phyloP scores from a whole-genome alignment of 139 green algal genomes.

The Yamagishiella unicocca region DNA sequence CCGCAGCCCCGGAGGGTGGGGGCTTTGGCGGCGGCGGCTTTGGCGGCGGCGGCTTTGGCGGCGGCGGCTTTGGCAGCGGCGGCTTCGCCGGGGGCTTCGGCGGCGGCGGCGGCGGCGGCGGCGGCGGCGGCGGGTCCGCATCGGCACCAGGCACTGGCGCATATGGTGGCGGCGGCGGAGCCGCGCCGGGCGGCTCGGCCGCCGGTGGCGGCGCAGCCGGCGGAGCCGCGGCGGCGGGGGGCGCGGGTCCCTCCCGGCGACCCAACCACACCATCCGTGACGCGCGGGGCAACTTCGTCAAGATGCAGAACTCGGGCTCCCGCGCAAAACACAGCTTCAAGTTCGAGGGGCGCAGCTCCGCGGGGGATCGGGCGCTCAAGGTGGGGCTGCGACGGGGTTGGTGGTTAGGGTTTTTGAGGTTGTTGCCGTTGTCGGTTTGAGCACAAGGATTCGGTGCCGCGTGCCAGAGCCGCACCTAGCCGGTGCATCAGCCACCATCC shows the following conservation, averaged over 20 bases:
- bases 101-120: background rate
- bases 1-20: background rate
- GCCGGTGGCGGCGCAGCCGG: background rate
- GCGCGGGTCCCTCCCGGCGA: background rate
- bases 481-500: too few relatives aligned
- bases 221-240: background rate
- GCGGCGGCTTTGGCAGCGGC: background rate
- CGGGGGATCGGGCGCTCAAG: constrained; percentile 1
- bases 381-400: too few relatives aligned
- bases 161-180: constrained; percentile 1
- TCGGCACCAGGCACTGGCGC: too few relatives aligned
- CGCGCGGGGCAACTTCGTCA: constrained; percentile 47
- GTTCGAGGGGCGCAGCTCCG: constrained; percentile 28
- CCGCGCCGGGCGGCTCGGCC: background rate
- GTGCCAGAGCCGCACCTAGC: too few relatives aligned
- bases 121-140: background rate
- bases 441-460: too few relatives aligned
- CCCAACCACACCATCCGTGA: constrained; percentile 26
- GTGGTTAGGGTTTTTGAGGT: too few relatives aligned
- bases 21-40: background rate
- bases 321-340: constrained; percentile 50
- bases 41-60: background rate
- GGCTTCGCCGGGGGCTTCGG: background rate
- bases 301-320: background rate
- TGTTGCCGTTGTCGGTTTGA: too few relatives aligned